Percentiles rank a stretch among this genome's conserved stretches.
Conservation (phyloP, 352 stramenopile species). For the Phytophthora foliorum region DNA sequence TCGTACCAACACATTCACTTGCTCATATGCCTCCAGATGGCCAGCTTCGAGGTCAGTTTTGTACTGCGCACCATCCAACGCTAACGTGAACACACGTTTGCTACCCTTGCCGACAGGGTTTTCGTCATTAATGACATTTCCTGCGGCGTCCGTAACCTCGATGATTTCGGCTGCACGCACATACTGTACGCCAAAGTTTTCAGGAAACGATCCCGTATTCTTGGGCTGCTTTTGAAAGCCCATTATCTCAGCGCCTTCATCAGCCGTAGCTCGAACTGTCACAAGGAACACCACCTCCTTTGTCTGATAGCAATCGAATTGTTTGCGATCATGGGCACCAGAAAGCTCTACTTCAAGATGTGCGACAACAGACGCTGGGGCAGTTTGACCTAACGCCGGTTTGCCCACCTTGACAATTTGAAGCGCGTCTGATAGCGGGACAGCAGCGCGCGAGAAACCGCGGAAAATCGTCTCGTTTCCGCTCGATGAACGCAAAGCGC, state of each 20-base stretch:
- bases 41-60: conserved; percentile 85
- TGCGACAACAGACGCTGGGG: conserved; percentile 85
- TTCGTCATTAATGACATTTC: conserved; percentile 59
- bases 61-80: conserved; percentile 96
- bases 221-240: conserved; percentile 45
- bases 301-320: conserved; percentile 92
- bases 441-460: conserved; percentile 55
- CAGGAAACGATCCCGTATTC: conserved; percentile 74
- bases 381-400: conserved; percentile 90
- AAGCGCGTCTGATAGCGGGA: conserved; percentile 47
- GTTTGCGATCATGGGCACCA: conserved; percentile 45
- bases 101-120: conserved; percentile 58
- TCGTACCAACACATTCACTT: conserved; percentile 96
- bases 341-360: conserved; percentile 92
- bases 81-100: conserved; percentile 91
- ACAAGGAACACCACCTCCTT: conserved; percentile 97
- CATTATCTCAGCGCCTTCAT: conserved; percentile 78
- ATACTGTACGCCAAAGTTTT: conserved; percentile 90
- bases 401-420: conserved; percentile 89
- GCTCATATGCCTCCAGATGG: conserved; percentile 79
- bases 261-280: conserved; percentile 68
- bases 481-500: conserved; percentile 48
- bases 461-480: conserved; percentile 69
- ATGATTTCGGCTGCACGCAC: conserved; percentile 86
- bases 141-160: conserved; percentile 83